Base-by-base conservation (phyloP, 2,329 filamentous ascomycete species). In the Juglanconis sp. region DNA sequence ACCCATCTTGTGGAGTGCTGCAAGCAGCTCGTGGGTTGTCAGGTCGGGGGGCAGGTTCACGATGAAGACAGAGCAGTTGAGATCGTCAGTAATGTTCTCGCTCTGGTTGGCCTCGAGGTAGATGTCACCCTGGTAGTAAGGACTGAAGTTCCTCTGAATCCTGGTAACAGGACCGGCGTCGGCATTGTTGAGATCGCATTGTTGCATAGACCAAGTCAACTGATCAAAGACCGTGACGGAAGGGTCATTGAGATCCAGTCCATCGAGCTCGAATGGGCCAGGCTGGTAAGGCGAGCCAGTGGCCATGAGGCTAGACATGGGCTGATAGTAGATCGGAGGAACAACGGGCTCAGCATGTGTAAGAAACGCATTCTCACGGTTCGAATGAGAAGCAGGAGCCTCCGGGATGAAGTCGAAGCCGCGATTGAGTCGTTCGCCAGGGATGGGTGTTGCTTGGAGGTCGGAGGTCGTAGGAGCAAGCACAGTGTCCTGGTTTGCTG, bases 11-110 rank as follows among this genome's bases (percentile, higher is more conserved):
- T 75, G 73, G 48, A 85, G 76, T 3, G 71, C 63, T 1, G 65
- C 60, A 1, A 85, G 76, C 1, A 85, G 78, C 64, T 78, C 72
- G 32, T 68, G 64, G 46, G 77, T 73, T 2, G 72, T 76, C 47
- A 80, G 68, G 56, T 73, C 63, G 0, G 77, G 72, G 0, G 82
- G 79, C 0, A 86, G 74, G 53, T 81, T 79, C 1, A 77, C 81
- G 32, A 86, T 64, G 77, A 81, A 85, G 1, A 85, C 70, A 0
- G 80, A 75, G 36, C 81, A 82, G 68, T 83, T 85, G 36, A 75
- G 58, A 3, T 67, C 61, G 36, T 75, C 68, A 0, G 74, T 70
- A 38, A 80, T 76, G 38, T 71, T 52, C 4, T 76, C 77, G 1
- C 73, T 75, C 48, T 69, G 71, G 68, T 80, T 81, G 9, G 70